Evolutionary conservation across 202 grass and related monocot species (phyloP), one percentile per base, ranked within the genome.

Genomic region (Elaeis oleifera): DNA sequence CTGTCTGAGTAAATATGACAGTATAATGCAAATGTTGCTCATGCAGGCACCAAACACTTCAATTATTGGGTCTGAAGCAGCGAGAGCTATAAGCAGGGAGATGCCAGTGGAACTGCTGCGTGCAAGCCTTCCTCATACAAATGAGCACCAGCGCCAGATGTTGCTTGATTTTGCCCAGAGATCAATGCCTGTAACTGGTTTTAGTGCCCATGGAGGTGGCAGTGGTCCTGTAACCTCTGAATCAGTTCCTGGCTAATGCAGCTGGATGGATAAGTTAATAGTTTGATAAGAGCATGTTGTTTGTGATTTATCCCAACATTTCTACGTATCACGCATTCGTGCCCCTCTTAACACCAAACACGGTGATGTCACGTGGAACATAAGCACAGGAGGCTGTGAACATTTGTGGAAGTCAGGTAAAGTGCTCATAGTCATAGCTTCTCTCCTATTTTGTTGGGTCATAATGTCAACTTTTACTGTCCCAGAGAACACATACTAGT

Each of bases 41-140:
- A 75, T 85, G 66, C 81, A 79, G 56, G 65, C 71, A 69, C 49
- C 69, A 20, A 70, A 74, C 1, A 36, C 27, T 51, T 54, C 76
- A 18, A 17, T 71, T 23, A 57, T 58, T 15, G 76, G 72, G 52
- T 64, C 73, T 81, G 91, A 90, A 48, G 74, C 78, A 69, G 77
- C 81, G 22, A 96, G 83, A 76, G 81, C 87, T 18, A 80, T 82
- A 51, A 77, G 81, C 78, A 80, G 83, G 56, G 91, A 96, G 79
- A 85, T 96, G 87, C 91, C 91, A 19, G 83, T 79, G 16, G 91
- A 90, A 73, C 71, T 96, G 26, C 61, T 96, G 6, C 84, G 79
- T 49, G 84, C 84, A 68, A 96, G 87, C 64, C 84, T 96, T 70
- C 91, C 87, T 36, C 87, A 96, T 49, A 87, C 87, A 11, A 96